Evolutionary conservation across 2,329 filamentous ascomycete species (phyloP).

Genomic region (Akanthomyces uredinophilus): DNA sequence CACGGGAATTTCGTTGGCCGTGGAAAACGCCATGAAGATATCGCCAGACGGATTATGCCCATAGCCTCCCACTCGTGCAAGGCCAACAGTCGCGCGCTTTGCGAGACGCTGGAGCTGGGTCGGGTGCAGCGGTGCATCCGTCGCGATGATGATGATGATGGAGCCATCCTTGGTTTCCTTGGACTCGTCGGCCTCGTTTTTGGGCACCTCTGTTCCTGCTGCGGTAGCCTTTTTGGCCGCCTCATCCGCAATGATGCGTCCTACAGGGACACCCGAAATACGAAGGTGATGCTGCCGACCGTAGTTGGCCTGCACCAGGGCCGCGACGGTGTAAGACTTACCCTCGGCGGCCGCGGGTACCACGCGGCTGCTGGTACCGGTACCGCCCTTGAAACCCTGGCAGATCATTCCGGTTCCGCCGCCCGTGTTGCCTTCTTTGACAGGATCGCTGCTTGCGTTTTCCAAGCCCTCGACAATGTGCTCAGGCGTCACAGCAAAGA

Average conservation of each 20-base stretch:
- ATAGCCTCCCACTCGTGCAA: constrained; percentile 53
- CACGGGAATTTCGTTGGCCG: constrained; percentile 41
- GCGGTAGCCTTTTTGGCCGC: constrained; percentile 12
- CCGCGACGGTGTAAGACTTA: constrained; percentile 49
- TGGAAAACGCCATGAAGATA: constrained; percentile 60
- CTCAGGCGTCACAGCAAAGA: constrained; percentile 46
- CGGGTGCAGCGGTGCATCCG: constrained; percentile 55
- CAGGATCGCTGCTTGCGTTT: constrained; percentile 40
- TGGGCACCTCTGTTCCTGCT: not conserved
- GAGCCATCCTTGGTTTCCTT: constrained; percentile 55
- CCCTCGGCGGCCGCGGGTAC: constrained; percentile 17
- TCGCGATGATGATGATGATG: constrained; percentile 56
- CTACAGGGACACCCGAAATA: constrained; percentile 55
- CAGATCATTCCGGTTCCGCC: constrained; percentile 62
- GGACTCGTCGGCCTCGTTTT: constrained; percentile 19
- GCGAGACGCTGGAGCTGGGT: constrained; percentile 52
- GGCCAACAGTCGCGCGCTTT: constrained; percentile 53
- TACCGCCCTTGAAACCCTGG: constrained; percentile 60
- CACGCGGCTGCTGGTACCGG: constrained; percentile 53
- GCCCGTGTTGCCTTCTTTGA: constrained; percentile 55
- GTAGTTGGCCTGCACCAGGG: constrained; percentile 59
- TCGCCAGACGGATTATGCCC: constrained; percentile 58
- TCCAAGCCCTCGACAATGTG: constrained; percentile 50
- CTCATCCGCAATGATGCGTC: constrained; percentile 47
- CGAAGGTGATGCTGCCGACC: constrained; percentile 50